Evolutionary conservation across 1,284 basidiomycete genomes (phyloP), one percentile per base, ranked within the genome.

Genomic region (Taiwanofungus camphoratus): DNA sequence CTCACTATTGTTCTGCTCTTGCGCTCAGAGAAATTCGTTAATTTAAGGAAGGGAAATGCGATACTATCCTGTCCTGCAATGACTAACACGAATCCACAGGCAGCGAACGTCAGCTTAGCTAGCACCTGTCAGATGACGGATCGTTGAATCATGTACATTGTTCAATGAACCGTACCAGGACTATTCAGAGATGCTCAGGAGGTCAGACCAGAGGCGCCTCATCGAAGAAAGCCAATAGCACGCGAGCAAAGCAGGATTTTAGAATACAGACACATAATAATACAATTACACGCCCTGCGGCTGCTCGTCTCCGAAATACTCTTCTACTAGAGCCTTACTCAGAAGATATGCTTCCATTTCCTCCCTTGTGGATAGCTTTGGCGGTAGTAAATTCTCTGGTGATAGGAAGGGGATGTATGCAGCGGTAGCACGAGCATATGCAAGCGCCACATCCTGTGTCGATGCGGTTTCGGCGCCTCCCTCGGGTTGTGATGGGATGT

Each of bases 261-360:
- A 13, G 8, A 27, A 13, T 8, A 13, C 26, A 13, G 7, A 27
- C 26, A 27, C 7, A 27, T 27, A 7, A 27, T 27, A 27, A 7
- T 8, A 27, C 26, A 27, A 7, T 8, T 7, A 27, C 32, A 16
- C 32, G 8, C 7, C 32, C 11, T 7, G 16, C 22, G 13, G 5
- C 35, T 45, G 34, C 49, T 56, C 53, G 33, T 64, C 54, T 11
- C 76, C 77, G 49, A 79, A 75, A 60, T 87, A 87, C 67, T 95
- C 90, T 51, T 90, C 85, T 44, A 93, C 77, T 39, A 96, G 63
- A 13, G 85, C 84, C 62, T 81, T 74, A 30, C 76, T 77, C 44
- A 97, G 72, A 42, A 97, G 62, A 18, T 87, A 77, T 23, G 67
- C 64, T 59, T 92, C 90, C 79, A 92, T 86, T 65, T 94, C 88